A percentile compares a stretch with the other conserved stretches of the same genome.
phyloP scores from a whole-genome alignment of 208 protist species.

The Balamuthia mandrillaris region DNA sequence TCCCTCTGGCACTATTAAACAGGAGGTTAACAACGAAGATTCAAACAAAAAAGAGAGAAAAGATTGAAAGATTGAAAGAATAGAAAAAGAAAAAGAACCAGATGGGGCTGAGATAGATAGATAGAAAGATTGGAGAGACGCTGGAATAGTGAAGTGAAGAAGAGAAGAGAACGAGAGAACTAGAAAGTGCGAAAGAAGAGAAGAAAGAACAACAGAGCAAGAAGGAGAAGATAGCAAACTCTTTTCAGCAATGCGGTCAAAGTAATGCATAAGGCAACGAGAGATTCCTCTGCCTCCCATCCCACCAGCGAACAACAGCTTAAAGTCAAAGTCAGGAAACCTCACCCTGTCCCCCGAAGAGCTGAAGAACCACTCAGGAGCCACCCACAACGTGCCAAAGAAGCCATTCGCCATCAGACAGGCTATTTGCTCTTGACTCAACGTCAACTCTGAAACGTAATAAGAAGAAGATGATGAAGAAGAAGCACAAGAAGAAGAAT shows the following conservation, averaged over 20 bases:
- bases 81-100: too few relatives aligned
- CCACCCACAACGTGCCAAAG: conserved; percentile 39
- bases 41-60: background rate
- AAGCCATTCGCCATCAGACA: conserved; percentile 47
- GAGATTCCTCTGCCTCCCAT: conserved; percentile 23
- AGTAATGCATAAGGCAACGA: conserved; percentile 55
- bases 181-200: background rate
- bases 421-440: conserved; percentile 36
- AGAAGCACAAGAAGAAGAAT: background rate
- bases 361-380: background rate
- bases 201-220: too few relatives aligned
- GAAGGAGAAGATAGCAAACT: background rate
- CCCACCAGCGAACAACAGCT: conserved; percentile 31
- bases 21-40: background rate
- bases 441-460: background rate
- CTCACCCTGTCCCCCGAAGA: background rate
- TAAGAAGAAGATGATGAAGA: background rate
- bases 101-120: background rate
- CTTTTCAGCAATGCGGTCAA: background rate
- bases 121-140: too few relatives aligned
- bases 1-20: background rate
- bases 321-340: conserved; percentile 2
- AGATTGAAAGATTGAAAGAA: background rate
- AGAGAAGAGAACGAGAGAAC: background rate
- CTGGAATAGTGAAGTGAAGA: background rate